Conservation (phyloP, 768 basidiomycete genomes). For the Hydnomerulius pinastri region DNA sequence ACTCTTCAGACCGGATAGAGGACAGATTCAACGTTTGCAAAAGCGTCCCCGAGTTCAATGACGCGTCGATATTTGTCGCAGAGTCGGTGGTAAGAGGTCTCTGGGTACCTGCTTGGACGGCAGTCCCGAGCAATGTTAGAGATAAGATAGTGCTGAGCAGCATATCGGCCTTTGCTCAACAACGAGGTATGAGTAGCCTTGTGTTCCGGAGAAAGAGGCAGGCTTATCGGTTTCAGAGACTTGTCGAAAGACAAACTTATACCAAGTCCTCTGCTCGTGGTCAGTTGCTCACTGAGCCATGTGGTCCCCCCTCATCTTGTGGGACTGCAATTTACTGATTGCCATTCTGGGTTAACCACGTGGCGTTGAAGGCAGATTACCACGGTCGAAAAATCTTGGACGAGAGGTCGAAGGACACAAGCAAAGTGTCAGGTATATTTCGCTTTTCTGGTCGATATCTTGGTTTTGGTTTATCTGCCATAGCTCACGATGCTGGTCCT, state of each 20-base stretch:
- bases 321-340: background rate
- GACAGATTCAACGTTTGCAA: slow-evolving; percentile 20
- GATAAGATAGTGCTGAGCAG: slow-evolving; percentile 4
- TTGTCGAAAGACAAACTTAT: background rate
- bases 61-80: background rate
- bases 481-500: slow-evolving; percentile 80
- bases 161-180: background rate
- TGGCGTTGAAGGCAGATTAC: slow-evolving; percentile 18
- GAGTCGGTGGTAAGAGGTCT: slow-evolving; percentile 1
- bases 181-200: background rate
- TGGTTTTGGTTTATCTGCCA: slow-evolving; percentile 5
- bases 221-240: background rate
- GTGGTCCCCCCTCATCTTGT: background rate
- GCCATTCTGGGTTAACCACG: slow-evolving; percentile 18
- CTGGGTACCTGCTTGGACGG: slow-evolving; percentile 9
- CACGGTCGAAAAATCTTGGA: slow-evolving; percentile 35
- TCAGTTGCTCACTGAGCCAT: background rate
- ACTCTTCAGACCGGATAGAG: slow-evolving; percentile 25
- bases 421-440: background rate
- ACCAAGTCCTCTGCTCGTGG: background rate
- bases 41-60: background rate
- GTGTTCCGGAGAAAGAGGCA: background rate
- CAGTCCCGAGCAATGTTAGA: slow-evolving; percentile 3
- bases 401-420: background rate
- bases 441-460: slow-evolving; percentile 1